Evolutionary conservation across 176 grass and related monocot genomes (phyloP), one percentile per base, ranked within the genome.

Genomic region (Bothriochloa decipiens): DNA sequence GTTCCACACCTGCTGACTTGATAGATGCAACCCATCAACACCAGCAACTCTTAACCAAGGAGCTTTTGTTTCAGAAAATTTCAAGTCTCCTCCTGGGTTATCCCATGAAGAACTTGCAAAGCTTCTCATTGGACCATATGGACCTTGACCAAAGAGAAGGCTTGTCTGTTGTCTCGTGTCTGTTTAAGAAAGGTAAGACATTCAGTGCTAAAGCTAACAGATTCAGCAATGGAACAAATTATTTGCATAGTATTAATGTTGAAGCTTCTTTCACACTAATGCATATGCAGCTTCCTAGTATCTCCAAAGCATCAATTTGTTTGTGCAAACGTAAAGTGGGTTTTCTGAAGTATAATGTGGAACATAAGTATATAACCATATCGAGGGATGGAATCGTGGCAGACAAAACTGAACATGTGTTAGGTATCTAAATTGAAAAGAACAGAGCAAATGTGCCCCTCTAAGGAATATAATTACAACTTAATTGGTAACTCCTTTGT

Each of bases 161-260:
- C 76, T 91, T 77, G 85, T 78, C 18, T 81, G 85, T 69, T 89
- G 88, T 76, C 86, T 89, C 64, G 89, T 88, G 92, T 96, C 93
- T 96, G 89, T 84, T 82, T 80, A 87, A 64, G 18, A 83, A 8
- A 26, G 16, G 14, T 53, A 43, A 7, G 49, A 75, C 1, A 35
- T 26, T 84, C 80, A 91, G 85, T 1, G 25, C 6, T 53, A 77
- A 88, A 68, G 70, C 7, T 50, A 85, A 77, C 42, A 45, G 15
- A 65, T 82, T 71, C 45, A 85, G 29, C 25, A 82, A 49, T 11
- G 71, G 65, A 86, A 72, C 42, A 86, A 78, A 71, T 50, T 50
- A 58, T 25, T 71, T 71, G 49, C 9, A 39, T 36, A 75, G 12
- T 43, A 46, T 45, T 77, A 77, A 47, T 3, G 26, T 61, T 87